Evolutionary conservation across 257 asterid genomes (phyloP).

Genomic region (Ehretia macrophylla): DNA sequence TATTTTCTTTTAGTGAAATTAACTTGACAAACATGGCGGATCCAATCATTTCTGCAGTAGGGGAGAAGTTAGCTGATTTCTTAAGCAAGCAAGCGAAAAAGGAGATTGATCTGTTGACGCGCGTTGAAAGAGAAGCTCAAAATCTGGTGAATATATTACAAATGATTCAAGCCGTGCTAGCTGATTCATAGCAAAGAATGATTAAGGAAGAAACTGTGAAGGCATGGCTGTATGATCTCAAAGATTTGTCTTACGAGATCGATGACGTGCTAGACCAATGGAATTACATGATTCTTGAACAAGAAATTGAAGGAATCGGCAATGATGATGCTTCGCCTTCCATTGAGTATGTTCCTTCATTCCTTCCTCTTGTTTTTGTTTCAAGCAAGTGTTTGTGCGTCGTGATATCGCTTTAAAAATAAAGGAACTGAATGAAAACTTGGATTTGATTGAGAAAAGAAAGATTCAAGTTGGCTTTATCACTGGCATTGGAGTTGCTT

Average conservation of each 20-base stretch:
- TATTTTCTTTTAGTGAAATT: too few species aligned
- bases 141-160: too few species aligned
- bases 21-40: too few species aligned
- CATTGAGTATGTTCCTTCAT: conserved; percentile 4
- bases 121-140: too few species aligned
- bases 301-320: not conserved
- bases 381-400: not conserved
- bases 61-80: too few species aligned
- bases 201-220: not conserved
- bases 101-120: too few species aligned
- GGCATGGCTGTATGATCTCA: conserved; percentile 8
- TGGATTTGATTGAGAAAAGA: not conserved
- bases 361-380: conserved; percentile 1
- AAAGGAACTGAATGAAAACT: not conserved
- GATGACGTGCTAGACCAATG: conserved; percentile 16
- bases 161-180: not conserved
- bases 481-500: not conserved
- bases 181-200: conserved; percentile 9
- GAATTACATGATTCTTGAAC: not conserved
- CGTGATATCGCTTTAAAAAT: not conserved
- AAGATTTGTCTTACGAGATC: not conserved
- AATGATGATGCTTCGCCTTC: not conserved
- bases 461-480: not conserved
- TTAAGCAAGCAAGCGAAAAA: too few species aligned
- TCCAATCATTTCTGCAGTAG: too few species aligned